A percentile compares a stretch with the other conserved stretches of the same genome.
These are phyloP conservation scores for Phytophthora capsici DNA, from an alignment of 352 stramenopile genomes.

Conservation along the genomic window DNA sequence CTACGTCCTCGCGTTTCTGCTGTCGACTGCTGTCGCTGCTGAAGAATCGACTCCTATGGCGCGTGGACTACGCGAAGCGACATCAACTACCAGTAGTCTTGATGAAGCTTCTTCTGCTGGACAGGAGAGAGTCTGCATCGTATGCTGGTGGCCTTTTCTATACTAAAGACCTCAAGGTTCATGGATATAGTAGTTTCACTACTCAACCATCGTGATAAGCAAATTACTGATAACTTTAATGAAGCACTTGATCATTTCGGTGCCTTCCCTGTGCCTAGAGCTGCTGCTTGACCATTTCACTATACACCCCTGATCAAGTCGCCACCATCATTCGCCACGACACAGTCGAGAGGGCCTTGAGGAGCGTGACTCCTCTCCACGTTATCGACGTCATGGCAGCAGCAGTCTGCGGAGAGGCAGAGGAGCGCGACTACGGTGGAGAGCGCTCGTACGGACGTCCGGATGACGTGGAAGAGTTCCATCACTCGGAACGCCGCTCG, in stretches of 20 bases:
- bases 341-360: conserved; percentile 36
- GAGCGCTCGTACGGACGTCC: conserved; percentile 28
- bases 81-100: conserved; percentile 7
- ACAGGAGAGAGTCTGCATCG: conserved; percentile 24
- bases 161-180: conserved; percentile 11
- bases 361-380: conserved; percentile 32
- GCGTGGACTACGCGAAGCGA: conserved; percentile 11
- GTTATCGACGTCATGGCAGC: conserved; percentile 28
- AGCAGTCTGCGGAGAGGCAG: conserved; percentile 35
- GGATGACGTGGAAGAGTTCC: conserved; percentile 26
- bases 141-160: conserved; percentile 19
- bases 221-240: no score
- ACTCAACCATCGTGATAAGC: no score
- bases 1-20: background rate
- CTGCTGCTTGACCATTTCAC: no score
- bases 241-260: no score
- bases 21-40: background rate
- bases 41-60: background rate
- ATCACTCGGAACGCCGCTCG: conserved; percentile 20
- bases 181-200: no score
- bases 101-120: background rate
- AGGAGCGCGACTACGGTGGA: conserved; percentile 28
- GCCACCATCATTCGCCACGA: conserved; percentile 37
- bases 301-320: no score
- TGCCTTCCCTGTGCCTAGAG: no score